phyloP scores from a whole-genome alignment of 805 yeast species.

The Millerozyma miso region DNA sequence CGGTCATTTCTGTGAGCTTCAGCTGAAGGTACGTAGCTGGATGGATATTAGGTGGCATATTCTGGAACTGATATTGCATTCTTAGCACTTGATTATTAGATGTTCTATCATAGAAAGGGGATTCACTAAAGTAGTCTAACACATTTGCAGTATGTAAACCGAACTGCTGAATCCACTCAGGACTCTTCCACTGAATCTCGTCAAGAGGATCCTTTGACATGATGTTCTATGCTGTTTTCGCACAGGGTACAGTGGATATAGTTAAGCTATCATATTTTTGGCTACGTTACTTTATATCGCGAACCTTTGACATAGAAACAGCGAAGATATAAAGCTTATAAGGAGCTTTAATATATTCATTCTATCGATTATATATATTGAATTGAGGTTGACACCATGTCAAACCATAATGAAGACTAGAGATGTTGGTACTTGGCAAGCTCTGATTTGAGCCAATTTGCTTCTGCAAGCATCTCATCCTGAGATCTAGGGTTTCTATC shows the following conservation, averaged over 20 bases:
- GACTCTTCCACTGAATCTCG: constrained; percentile 94
- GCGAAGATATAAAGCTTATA: too few species aligned
- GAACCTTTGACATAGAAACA: too few species aligned
- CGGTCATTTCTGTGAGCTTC: constrained; percentile 73
- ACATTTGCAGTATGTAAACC: constrained; percentile 89
- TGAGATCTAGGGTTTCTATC: constrained; percentile 53
- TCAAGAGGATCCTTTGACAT: constrained; percentile 49
- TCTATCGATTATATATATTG: too few species aligned
- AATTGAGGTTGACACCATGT: too few species aligned
- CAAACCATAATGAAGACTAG: too few species aligned
- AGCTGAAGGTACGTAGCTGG: constrained; percentile 41
- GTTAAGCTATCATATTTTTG: too few species aligned
- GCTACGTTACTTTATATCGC: neutral
- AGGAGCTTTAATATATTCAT: too few species aligned
- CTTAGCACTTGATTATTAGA: constrained; percentile 91
- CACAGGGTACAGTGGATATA: too few species aligned
- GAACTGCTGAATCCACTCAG: constrained; percentile 92
- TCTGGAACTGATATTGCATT: constrained; percentile 89
- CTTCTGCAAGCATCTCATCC: constrained; percentile 72
- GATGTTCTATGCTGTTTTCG: neutral
- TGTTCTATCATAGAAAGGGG: constrained; percentile 92
- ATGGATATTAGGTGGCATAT: constrained; percentile 32
- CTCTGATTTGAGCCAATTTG: constrained; percentile 47
- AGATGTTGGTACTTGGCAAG: constrained; percentile 26
- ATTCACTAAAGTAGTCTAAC: constrained; percentile 85